Conservation (phyloP, 2,329 filamentous ascomycete genomes). For the Macrophomina phaseolina region DNA sequence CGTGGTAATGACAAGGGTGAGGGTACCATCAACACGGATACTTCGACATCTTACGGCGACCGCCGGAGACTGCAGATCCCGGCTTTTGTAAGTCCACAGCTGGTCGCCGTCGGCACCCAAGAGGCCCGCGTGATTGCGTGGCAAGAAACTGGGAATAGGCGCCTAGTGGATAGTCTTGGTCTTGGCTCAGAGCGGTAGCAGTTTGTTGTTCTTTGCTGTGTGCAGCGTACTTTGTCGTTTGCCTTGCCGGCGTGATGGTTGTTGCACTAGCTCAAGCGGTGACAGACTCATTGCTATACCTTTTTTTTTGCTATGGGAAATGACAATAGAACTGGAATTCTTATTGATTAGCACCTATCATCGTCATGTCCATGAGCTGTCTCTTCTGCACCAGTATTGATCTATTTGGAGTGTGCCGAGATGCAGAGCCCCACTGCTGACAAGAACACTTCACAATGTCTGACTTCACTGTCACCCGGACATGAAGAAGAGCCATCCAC, state of each 20-base stretch:
- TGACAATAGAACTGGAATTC: not conserved
- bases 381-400: not conserved
- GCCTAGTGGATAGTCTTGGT: not conserved
- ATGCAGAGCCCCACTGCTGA: not conserved
- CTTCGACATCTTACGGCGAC: conserved; percentile 7
- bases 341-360: not conserved
- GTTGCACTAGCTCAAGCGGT: not conserved
- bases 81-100: not conserved
- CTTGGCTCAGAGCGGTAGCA: not conserved
- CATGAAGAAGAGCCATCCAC: not conserved
- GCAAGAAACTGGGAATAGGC: not conserved
- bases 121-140: not conserved
- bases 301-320: not conserved
- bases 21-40: conserved; percentile 5
- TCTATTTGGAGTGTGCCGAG: not conserved
- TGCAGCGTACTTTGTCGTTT: not conserved
- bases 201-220: not conserved
- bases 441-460: not conserved
- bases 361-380: not conserved
- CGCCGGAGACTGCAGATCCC: conserved; percentile 1
- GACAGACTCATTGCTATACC: not conserved
- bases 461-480: not conserved
- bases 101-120: not conserved
- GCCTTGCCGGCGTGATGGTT: too few relatives aligned
- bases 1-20: conserved; percentile 7